Conservation (phyloP, 345 rosid species). For the Trapa bicornis region DNA sequence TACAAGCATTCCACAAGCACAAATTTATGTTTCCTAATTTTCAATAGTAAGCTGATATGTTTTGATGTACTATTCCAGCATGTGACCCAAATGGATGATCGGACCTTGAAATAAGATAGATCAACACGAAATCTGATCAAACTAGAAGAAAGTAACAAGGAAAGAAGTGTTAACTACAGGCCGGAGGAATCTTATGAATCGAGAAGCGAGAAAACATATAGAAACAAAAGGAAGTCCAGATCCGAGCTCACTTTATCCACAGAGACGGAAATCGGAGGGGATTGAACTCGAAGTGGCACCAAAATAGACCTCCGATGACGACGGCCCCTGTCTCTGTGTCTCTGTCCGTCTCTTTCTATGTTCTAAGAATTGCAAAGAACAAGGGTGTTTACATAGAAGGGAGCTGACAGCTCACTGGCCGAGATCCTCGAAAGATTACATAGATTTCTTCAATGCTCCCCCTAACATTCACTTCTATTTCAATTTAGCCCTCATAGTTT, state of each 20-base stretch:
- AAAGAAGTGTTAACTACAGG: no score
- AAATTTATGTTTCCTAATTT: no score
- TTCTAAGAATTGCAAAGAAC: slow-evolving; percentile 1
- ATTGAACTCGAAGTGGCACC: slow-evolving; percentile 1
- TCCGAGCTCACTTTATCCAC: not conserved
- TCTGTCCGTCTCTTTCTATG: not conserved
- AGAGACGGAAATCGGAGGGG: slow-evolving; percentile 1
- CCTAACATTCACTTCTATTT: not conserved
- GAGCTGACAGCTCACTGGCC: not conserved
- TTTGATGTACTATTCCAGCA: no score
- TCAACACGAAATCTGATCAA: no score
- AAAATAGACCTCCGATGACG: not conserved
- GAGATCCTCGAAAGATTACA: not conserved
- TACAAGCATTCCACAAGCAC: no score
- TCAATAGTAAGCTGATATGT: no score
- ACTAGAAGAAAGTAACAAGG: no score
- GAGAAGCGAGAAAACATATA: not conserved
- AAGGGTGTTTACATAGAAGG: slow-evolving; percentile 14
- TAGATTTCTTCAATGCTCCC: not conserved
- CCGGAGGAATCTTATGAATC: not conserved
- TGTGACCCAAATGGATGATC: no score
- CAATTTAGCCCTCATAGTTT: not conserved
- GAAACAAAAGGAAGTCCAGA: not conserved
- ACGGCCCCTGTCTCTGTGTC: no score
- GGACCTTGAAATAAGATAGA: no score